Percentiles rank a stretch among this genome's conserved stretches.
phyloP scores from a whole-genome alignment of 1,139 yeast species.

The Debaryomyces singareniensis region DNA sequence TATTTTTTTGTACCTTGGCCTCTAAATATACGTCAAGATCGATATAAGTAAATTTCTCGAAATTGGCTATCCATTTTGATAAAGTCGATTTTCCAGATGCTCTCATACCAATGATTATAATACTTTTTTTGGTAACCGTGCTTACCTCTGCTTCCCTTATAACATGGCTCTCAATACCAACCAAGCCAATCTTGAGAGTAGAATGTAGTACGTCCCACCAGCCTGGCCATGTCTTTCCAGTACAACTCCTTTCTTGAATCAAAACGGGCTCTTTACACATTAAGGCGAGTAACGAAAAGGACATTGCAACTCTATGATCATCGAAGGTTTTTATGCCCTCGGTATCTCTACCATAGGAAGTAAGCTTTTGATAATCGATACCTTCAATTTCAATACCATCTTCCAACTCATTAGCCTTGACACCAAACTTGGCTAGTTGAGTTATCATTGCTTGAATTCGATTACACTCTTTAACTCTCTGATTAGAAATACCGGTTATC shows the following conservation, averaged over 20 bases:
- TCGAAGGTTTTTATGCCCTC: conserved; percentile 75
- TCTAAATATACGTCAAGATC: conserved; percentile 79
- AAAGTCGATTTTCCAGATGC: conserved; percentile 95
- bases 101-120: conserved; percentile 93
- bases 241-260: conserved; percentile 82
- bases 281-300: conserved; percentile 80
- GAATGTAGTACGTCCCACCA: conserved; percentile 96
- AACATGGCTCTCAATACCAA: conserved; percentile 61
- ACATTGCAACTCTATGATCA: conserved; percentile 98
- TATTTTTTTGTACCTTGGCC: conserved; percentile 43
- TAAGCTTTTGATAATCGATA: conserved; percentile 38
- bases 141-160: conserved; percentile 7
- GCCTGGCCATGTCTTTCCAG: conserved; percentile 99
- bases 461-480: conserved; percentile 95
- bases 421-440: conserved; percentile 87
- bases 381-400: conserved; percentile 93
- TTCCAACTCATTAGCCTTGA: conserved; percentile 71
- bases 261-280: conserved; percentile 51
- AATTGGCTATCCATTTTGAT: conserved; percentile 72
- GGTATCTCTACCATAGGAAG: conserved; percentile 39
- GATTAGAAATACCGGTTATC: conserved; percentile 95
- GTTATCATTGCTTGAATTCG: conserved; percentile 92
- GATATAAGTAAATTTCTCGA: conserved; percentile 63
- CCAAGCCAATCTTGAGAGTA: conserved; percentile 54
- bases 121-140: conserved; percentile 37